A percentile compares a stretch with the other conserved stretches of the same genome.
These are phyloP conservation scores for Stephania cephalantha DNA, from an alignment of 164 flowering plant species.

Conservation along the genomic window DNA sequence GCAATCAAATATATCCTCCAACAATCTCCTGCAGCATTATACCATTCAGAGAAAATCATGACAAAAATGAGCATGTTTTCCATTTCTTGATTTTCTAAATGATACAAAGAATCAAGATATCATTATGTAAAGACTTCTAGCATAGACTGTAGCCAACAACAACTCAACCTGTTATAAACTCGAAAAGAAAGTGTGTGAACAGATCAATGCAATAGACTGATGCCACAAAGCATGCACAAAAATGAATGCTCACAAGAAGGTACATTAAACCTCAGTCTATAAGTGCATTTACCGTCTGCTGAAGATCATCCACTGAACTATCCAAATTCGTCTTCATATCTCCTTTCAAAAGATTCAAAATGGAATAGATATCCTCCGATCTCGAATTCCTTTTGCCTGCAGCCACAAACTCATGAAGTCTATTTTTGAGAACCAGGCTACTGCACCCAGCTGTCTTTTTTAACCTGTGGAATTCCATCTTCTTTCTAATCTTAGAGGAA, in stretches of 20 bases:
- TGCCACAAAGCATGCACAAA: not conserved
- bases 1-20: too few species aligned
- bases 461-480: slow-evolving; percentile 41
- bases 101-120: too few species aligned
- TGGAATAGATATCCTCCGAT: slow-evolving; percentile 25
- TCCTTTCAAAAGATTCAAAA: slow-evolving; percentile 22
- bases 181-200: too few species aligned
- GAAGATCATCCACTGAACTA: slow-evolving; percentile 2
- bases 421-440: slow-evolving; percentile 34
- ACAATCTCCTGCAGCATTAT: too few species aligned
- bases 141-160: too few species aligned
- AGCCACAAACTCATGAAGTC: slow-evolving; percentile 32
- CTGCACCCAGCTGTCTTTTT: slow-evolving; percentile 55
- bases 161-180: too few species aligned
- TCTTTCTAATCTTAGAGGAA: slow-evolving; percentile 34
- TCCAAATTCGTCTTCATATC: slow-evolving; percentile 24
- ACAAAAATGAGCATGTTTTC: too few species aligned
- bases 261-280: slow-evolving; percentile 12
- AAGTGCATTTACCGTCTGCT: not conserved
- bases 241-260: not conserved
- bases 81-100: too few species aligned
- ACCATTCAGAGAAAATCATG: too few species aligned
- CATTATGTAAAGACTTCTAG: too few species aligned
- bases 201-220: not conserved
- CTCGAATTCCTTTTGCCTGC: slow-evolving; percentile 36